phyloP scores from a whole-genome alignment of 257 asterid genomes.

The Prunella vulgaris region DNA sequence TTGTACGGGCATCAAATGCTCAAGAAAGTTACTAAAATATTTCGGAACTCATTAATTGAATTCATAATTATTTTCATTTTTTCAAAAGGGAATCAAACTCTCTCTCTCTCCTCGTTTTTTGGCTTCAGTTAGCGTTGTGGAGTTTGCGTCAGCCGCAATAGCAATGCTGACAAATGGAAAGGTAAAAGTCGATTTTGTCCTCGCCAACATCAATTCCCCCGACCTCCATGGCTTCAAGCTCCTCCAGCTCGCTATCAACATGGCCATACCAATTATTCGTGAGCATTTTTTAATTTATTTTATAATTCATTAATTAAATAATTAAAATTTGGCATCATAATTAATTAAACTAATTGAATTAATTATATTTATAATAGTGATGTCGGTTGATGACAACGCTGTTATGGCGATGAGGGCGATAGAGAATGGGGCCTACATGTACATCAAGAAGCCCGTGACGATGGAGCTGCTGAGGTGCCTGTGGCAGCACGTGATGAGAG shows the following conservation, averaged over 20 bases:
- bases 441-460: slow-evolving; percentile 27
- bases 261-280: slow-evolving; percentile 37
- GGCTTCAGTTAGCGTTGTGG: slow-evolving; percentile 22
- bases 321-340: too few species aligned
- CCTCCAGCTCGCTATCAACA: slow-evolving; percentile 21
- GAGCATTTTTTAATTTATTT: not conserved
- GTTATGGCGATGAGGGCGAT: slow-evolving; percentile 29
- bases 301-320: not conserved
- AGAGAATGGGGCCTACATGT: slow-evolving; percentile 34
- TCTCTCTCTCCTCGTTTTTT: too few species aligned
- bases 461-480: slow-evolving; percentile 25
- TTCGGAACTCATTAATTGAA: too few species aligned
- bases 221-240: slow-evolving; percentile 39
- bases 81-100: too few species aligned
- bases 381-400: slow-evolving; percentile 25
- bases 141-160: slow-evolving; percentile 23
- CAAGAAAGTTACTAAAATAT: too few species aligned
- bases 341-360: too few species aligned
- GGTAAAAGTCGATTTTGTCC: slow-evolving; percentile 25
- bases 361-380: too few species aligned
- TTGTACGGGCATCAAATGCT: too few species aligned
- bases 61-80: too few species aligned
- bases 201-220: slow-evolving; percentile 40
- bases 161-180: slow-evolving; percentile 26
- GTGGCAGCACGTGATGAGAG: slow-evolving; percentile 47